Evolutionary conservation across 495 filamentous ascomycete genomes (phyloP).

Genomic region (Penicillium manginii): DNA sequence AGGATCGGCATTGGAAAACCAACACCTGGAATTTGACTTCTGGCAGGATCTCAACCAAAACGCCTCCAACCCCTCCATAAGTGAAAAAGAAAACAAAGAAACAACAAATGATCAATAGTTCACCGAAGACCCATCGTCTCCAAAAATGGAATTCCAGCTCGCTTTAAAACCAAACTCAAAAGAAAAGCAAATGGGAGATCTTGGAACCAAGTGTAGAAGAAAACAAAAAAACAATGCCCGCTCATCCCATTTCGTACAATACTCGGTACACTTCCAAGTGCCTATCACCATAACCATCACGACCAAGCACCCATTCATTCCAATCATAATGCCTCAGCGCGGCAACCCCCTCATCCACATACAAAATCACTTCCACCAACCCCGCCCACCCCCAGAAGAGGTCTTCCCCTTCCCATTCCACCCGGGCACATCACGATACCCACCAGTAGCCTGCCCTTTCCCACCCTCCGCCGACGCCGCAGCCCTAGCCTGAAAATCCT

Average conservation of each 20-base stretch:
- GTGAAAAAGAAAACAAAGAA: neutral
- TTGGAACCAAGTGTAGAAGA: neutral
- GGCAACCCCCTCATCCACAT: neutral
- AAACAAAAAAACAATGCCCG: neutral
- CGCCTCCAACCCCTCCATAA: neutral
- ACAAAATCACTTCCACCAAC: neutral
- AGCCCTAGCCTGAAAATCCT: slow-evolving; percentile 49
- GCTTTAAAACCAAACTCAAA: neutral
- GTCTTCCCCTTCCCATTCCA: neutral
- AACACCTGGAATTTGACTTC: neutral
- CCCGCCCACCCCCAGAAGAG: neutral
- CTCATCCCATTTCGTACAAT: neutral
- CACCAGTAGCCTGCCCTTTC: neutral
- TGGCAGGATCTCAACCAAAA: neutral
- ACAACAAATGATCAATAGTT: neutral
- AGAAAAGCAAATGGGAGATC: neutral
- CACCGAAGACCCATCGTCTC: neutral
- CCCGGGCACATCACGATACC: neutral
- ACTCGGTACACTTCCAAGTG: neutral
- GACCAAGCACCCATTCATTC: neutral
- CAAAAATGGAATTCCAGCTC: neutral
- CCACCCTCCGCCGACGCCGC: slow-evolving; percentile 1
- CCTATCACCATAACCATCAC: neutral
- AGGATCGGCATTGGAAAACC: neutral
- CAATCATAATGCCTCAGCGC: neutral